Evolutionary conservation across 2,329 filamentous ascomycete genomes (phyloP).

Genomic region (Ophiognomonia clavigignenti-juglandacearum): DNA sequence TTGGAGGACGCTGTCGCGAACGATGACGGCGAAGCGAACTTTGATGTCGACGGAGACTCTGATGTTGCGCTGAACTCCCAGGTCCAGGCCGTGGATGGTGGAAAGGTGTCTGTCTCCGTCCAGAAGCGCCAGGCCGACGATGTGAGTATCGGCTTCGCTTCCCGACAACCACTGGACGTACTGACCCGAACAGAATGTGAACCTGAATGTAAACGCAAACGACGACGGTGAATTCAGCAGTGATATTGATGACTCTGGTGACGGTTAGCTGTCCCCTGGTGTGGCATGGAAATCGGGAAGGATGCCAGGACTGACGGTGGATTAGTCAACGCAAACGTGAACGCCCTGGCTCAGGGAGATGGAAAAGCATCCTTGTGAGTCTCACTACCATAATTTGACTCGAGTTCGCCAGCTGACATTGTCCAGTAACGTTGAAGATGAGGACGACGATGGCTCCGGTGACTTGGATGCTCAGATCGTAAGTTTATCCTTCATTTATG

Average conservation of each 20-base stretch:
- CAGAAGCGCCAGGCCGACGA: background rate
- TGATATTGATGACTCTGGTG: background rate
- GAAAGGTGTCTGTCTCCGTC: background rate
- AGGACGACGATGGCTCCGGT: background rate
- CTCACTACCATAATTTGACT: no score
- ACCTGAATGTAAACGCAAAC: background rate
- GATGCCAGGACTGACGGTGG: no score
- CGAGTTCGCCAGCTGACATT: no score
- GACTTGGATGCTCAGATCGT: background rate
- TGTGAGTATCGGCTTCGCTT: no score
- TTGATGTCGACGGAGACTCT: background rate
- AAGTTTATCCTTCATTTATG: no score
- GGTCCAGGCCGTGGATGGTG: background rate
- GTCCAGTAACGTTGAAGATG: background rate
- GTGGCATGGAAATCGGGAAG: no score
- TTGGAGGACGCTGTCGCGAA: background rate
- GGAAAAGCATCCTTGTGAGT: background rate
- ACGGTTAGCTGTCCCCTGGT: no score
- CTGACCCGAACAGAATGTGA: no score
- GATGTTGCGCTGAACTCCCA: background rate
- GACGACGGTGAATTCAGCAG: background rate
- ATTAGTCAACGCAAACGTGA: background rate
- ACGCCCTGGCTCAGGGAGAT: background rate
- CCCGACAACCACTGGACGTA: no score
- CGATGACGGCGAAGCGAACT: background rate